These are phyloP conservation scores for Nyctanthes arbortristis DNA, from an alignment of 257 asterid species.

Conservation along the genomic window DNA sequence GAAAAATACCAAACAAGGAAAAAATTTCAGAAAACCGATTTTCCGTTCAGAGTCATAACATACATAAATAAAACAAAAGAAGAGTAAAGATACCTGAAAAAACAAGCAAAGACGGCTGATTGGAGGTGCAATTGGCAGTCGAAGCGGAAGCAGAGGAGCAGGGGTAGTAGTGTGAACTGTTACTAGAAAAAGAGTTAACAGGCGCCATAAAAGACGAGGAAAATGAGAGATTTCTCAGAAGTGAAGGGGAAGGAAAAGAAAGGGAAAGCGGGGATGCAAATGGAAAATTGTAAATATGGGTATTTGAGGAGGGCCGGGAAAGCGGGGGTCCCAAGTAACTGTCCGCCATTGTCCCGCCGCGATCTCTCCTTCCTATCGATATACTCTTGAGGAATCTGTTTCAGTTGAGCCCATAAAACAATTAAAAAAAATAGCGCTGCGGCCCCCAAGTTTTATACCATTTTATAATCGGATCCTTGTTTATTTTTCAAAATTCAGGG, in stretches of 20 bases:
- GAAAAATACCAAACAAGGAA: background rate
- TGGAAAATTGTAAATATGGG: slow-evolving; percentile 21
- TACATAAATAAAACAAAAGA: background rate
- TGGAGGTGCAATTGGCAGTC: slow-evolving; percentile 22
- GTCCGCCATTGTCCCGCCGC: slow-evolving; percentile 69
- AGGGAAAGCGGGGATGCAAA: slow-evolving; percentile 26
- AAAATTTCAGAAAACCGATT: slow-evolving; percentile 4
- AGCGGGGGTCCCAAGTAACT: slow-evolving; percentile 65
- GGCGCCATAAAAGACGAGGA: slow-evolving; percentile 43
- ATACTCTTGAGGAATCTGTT: background rate
- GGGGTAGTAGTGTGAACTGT: slow-evolving; percentile 18
- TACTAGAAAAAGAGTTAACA: slow-evolving; percentile 25
- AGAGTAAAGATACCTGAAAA: slow-evolving; percentile 62
- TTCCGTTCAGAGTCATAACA: too few relatives aligned
- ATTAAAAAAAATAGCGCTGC: too few relatives aligned
- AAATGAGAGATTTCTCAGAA: slow-evolving; percentile 23
- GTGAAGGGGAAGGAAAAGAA: slow-evolving; percentile 21
- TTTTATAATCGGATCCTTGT: too few relatives aligned
- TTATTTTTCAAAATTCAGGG: too few relatives aligned
- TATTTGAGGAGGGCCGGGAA: slow-evolving; percentile 31
- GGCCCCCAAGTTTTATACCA: too few relatives aligned
- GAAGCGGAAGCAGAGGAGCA: slow-evolving; percentile 34
- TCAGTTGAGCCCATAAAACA: too few relatives aligned
- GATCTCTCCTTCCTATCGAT: slow-evolving; percentile 2
- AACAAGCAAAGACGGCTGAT: slow-evolving; percentile 76